Percentiles rank a stretch among this genome's conserved stretches.
phyloP scores from a whole-genome alignment of 768 basidiomycete species.

The Suillus subaureus region DNA sequence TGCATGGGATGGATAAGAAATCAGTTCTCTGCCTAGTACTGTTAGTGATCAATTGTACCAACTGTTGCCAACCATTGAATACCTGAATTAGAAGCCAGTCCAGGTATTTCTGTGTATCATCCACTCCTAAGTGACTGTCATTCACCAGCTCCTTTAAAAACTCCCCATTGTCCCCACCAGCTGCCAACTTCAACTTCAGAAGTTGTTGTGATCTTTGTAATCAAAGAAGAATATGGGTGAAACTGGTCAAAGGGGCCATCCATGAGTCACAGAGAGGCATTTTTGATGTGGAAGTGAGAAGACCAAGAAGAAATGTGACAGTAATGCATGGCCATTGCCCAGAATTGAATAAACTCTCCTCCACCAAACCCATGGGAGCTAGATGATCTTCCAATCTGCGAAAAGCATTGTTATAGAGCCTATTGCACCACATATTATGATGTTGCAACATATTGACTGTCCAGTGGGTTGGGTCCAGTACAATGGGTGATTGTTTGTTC shows the following conservation, averaged over 20 bases:
- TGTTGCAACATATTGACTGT: not conserved
- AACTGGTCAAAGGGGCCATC: slow-evolving; percentile 27
- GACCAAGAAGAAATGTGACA: slow-evolving; percentile 27
- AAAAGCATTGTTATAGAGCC: not conserved
- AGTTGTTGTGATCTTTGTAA: slow-evolving; percentile 41
- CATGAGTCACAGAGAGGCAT: slow-evolving; percentile 24
- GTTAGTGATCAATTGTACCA: slow-evolving; percentile 1
- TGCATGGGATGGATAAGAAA: slow-evolving; percentile 32
- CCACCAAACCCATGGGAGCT: slow-evolving; percentile 17
- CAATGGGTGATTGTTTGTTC: not conserved
- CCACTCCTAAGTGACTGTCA: slow-evolving; percentile 22
- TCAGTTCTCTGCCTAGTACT: slow-evolving; percentile 27
- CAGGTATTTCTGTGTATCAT: slow-evolving; percentile 12
- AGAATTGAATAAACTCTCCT: slow-evolving; percentile 16
- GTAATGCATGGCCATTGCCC: slow-evolving; percentile 41
- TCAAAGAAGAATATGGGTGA: slow-evolving; percentile 32
- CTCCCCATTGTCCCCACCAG: slow-evolving; percentile 12
- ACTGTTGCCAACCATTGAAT: not conserved
- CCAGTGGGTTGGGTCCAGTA: not conserved
- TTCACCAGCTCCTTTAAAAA: slow-evolving; percentile 21
- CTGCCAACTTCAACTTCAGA: slow-evolving; percentile 23
- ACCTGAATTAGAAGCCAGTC: slow-evolving; percentile 29
- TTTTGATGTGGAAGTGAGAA: slow-evolving; percentile 26
- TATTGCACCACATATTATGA: slow-evolving; percentile 10
- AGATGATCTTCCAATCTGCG: slow-evolving; percentile 9